Evolutionary conservation across 768 basidiomycete genomes (phyloP).

Genomic region (Lactarius psammicola): DNA sequence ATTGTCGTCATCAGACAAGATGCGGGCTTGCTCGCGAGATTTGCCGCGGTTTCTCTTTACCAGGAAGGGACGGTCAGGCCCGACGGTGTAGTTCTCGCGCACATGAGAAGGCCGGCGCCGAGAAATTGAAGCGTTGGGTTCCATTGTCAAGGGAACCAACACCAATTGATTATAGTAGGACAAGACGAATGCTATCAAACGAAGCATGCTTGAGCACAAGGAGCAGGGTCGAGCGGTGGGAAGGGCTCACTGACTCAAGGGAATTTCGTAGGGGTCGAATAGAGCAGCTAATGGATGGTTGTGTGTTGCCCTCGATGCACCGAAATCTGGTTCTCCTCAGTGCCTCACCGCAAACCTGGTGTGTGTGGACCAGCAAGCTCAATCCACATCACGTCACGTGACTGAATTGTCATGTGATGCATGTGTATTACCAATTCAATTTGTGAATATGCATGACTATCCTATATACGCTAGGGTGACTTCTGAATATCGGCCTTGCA

Average conservation of each 20-base stretch:
- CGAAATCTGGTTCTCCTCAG: not conserved
- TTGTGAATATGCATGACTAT: no score
- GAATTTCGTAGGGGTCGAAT: not conserved
- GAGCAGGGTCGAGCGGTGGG: not conserved
- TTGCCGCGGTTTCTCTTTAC: slow-evolving; percentile 18
- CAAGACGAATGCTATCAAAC: not conserved
- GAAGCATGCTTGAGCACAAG: slow-evolving; percentile 7
- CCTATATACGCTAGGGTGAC: no score
- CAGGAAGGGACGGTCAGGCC: slow-evolving; percentile 16
- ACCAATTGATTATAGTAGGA: not conserved
- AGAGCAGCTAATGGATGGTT: not conserved
- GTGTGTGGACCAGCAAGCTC: no score
- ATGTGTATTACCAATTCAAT: no score
- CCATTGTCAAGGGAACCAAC: slow-evolving; percentile 9
- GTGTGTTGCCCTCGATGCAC: not conserved
- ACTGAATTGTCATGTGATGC: not conserved
- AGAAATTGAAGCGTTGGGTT: slow-evolving; percentile 1
- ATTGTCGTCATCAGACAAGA: slow-evolving; percentile 25
- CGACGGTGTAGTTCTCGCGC: slow-evolving; percentile 12
- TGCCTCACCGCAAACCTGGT: no score
- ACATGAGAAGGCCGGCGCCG: slow-evolving; percentile 18
- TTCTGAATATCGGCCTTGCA: not conserved
- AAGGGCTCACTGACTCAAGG: slow-evolving; percentile 2
- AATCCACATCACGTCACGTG: slow-evolving; percentile 1
- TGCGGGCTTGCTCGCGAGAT: slow-evolving; percentile 16